These are phyloP conservation scores for Rhododendron mucronatum DNA, from an alignment of 148 eudicot species.

Conservation along the genomic window DNA sequence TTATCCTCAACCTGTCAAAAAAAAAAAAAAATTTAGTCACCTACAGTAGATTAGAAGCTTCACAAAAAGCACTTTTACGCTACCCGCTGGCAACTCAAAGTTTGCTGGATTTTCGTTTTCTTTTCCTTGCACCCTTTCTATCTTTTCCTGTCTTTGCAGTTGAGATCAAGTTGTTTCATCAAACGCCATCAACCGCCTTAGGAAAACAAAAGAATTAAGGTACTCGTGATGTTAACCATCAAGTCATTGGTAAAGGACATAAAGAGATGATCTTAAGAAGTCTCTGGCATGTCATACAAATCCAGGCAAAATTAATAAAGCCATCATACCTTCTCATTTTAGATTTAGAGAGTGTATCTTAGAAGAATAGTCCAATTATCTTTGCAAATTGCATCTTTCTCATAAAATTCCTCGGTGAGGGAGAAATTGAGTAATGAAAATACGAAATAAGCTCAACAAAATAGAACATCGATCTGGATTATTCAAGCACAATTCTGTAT, in stretches of 20 bases:
- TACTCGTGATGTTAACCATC: neutral
- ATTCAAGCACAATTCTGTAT: neutral
- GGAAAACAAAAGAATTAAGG: neutral
- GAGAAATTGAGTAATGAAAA: too few relatives aligned
- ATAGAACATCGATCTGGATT: neutral
- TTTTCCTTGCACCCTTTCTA: neutral
- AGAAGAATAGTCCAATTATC: neutral
- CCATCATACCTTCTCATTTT: neutral
- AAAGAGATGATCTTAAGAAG: neutral
- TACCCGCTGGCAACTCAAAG: neutral
- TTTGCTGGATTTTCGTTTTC: neutral
- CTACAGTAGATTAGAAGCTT: neutral
- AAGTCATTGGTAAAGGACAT: neutral
- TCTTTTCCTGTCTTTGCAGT: neutral
- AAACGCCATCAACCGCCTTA: neutral
- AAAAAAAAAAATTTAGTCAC: neutral
- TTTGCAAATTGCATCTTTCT: neutral
- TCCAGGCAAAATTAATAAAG: neutral
- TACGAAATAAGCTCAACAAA: too few relatives aligned
- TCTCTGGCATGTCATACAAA: neutral
- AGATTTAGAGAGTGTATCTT: neutral
- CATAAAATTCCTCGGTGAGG: too few relatives aligned
- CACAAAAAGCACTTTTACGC: neutral
- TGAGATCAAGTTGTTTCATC: slow-evolving; percentile 5
- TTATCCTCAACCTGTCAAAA: neutral